These are phyloP conservation scores for Ceriops decandra DNA, from an alignment of 345 rosid species.

Conservation along the genomic window DNA sequence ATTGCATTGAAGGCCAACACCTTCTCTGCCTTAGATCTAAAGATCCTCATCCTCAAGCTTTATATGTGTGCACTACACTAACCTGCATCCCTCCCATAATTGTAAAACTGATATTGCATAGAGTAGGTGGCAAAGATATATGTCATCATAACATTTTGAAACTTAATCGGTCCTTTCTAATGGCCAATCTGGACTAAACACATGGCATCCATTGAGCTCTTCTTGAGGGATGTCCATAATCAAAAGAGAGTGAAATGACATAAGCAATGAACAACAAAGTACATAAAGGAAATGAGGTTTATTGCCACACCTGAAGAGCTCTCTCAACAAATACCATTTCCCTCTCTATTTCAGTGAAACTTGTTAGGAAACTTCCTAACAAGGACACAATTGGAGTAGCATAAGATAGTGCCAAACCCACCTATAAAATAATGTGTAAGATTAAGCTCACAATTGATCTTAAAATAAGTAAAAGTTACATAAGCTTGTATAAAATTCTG, in stretches of 20 bases:
- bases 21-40: too few relatives aligned
- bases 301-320: slow-evolving; percentile 60
- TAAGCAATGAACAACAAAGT: background rate
- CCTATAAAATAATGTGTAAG: slow-evolving; percentile 38
- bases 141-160: slow-evolving; percentile 74
- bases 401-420: slow-evolving; percentile 87
- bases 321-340: slow-evolving; percentile 95
- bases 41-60: background rate
- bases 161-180: slow-evolving; percentile 60
- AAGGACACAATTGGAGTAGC: slow-evolving; percentile 83
- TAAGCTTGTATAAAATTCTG: background rate
- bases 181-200: slow-evolving; percentile 62
- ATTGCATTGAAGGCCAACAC: too few relatives aligned
- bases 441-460: background rate
- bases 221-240: slow-evolving; percentile 91
- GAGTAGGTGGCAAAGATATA: slow-evolving; percentile 71
- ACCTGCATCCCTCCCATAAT: slow-evolving; percentile 74
- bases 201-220: slow-evolving; percentile 45
- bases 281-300: background rate
- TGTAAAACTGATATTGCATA: slow-evolving; percentile 44
- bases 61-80: slow-evolving; percentile 13
- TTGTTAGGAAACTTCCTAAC: slow-evolving; percentile 79
- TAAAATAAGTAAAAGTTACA: background rate
- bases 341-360: slow-evolving; percentile 92
- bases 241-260: slow-evolving; percentile 11